Evolutionary conservation across 345 rosid species (phyloP), one percentile per base, ranked within the genome.

Genomic region (Reutealis trisperma): DNA sequence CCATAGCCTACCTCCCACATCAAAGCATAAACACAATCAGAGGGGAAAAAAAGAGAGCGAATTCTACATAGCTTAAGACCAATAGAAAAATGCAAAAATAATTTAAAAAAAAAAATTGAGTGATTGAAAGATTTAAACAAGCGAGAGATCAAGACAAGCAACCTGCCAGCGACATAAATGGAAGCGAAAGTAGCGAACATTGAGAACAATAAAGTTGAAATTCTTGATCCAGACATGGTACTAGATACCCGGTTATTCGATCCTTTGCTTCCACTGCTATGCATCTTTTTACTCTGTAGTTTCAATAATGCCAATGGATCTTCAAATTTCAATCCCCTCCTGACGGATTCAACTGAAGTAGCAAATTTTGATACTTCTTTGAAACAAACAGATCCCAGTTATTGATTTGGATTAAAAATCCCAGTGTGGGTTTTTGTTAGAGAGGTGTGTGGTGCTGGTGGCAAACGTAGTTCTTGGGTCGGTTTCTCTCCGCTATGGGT

Each of bases 161-260:
- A 76, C 80, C 83, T 69, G 77, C 83, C 83, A 25, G 80, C 80
- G 16, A 81, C 74, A 61, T 81, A 81, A 67, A 81, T 61, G 64
- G 83, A 51, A 67, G 83, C 77, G 70, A 81, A 72, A 67, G 77
- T 72, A 27, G 80, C 83, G n/a, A 81, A 72, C 80, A 81, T 76
- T 55, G 89, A 88, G 76, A 94, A 79, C 80, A 92, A 68, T 61
- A 94, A 85, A 70, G 88, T 82, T 22, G 93, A 84, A 51, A 94
- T 75, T 77, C 90, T 83, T 41, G 88, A 84, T 74, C 84, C 85
- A 41, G 67, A 76, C 41, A 72, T 75, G 81, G 75, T 73, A 58
- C 88, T 84, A 10, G 84, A 67, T 65, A 75, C 58, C 77, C 83
- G 79, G n/a, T 67, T 67, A 72, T 83, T 83, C 77, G 88, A 85